Evolutionary conservation across 2,329 filamentous ascomycete species (phyloP).

Genomic region (Aspergillus ochraceus): DNA sequence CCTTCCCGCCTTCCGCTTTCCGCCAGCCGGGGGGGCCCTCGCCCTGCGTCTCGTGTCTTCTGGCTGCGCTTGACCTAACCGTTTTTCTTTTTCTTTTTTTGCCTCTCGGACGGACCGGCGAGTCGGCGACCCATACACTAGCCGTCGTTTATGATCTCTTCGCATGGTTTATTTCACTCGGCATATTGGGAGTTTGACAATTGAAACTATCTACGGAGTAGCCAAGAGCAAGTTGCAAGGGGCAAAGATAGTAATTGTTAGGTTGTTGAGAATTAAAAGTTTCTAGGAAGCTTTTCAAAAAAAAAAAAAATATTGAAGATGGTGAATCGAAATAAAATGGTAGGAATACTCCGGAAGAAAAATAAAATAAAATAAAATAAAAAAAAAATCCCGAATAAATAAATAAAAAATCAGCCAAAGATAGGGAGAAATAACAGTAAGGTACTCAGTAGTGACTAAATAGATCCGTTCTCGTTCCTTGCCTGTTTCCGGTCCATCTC

Average conservation of each 20-base stretch:
- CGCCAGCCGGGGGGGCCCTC: constrained; percentile 17
- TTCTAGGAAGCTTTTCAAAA: not conserved
- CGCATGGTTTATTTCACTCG: not conserved
- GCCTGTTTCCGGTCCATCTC: constrained; percentile 4
- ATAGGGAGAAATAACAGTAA: not conserved
- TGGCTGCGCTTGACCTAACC: constrained; percentile 22
- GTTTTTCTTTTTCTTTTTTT: constrained; percentile 17
- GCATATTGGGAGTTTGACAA: not conserved
- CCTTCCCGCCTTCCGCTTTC: constrained; percentile 25
- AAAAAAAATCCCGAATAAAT: not conserved
- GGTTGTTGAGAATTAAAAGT: not conserved
- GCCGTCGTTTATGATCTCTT: constrained; percentile 4
- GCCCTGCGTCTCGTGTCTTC: constrained; percentile 23
- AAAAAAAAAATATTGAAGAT: not conserved
- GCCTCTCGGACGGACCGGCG: constrained; percentile 25
- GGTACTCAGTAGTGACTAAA: not conserved
- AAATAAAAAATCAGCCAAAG: not conserved
- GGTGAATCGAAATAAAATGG: too few relatives aligned
- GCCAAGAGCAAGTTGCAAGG: not conserved
- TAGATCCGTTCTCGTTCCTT: constrained; percentile 8
- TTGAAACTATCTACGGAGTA: not conserved
- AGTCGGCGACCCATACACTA: constrained; percentile 20
- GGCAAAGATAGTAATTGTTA: not conserved
- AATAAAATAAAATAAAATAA: not conserved
- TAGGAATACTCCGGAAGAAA: not conserved